A percentile compares a stretch with the other conserved stretches of the same genome.
Evolutionary conservation across 2,329 filamentous ascomycete species (phyloP).

Genomic region (Hymenoscyphus linearis): DNA sequence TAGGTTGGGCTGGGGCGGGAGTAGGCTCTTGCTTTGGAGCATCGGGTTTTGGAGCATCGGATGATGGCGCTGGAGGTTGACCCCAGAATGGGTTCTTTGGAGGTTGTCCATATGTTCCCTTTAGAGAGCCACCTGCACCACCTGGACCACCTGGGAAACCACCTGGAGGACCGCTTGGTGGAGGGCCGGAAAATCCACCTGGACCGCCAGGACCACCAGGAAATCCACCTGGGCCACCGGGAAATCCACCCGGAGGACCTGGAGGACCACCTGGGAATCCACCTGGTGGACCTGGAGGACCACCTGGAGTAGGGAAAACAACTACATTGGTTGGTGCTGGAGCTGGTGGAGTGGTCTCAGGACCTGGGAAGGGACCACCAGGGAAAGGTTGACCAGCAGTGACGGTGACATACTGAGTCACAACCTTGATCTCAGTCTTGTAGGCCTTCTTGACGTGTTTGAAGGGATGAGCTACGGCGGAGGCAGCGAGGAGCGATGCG

Average conservation of each 20-base stretch:
- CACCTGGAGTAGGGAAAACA: constrained; percentile 8
- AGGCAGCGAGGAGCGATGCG: constrained; percentile 31
- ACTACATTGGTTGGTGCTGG: constrained; percentile 5
- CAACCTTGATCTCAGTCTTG: constrained; percentile 28
- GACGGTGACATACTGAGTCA: constrained; percentile 35
- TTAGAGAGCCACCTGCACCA: too few relatives aligned
- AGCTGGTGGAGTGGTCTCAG: neutral
- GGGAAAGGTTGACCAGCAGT: constrained; percentile 26
- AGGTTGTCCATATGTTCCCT: too few relatives aligned
- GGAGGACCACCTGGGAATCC: too few relatives aligned
- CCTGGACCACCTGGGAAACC: too few relatives aligned
- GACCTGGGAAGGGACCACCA: neutral
- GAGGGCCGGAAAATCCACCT: too few relatives aligned
- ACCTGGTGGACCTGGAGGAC: neutral
- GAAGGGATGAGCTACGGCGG: constrained; percentile 33
- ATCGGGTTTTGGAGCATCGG: neutral
- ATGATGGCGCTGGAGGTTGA: too few relatives aligned
- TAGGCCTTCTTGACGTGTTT: constrained; percentile 29
- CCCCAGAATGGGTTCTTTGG: too few relatives aligned
- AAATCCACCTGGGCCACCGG: too few relatives aligned
- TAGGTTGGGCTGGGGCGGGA: neutral
- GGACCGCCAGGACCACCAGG: too few relatives aligned
- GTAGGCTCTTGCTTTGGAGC: constrained; percentile 6
- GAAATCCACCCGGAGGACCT: too few relatives aligned
- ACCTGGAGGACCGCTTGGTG: too few relatives aligned